These are phyloP conservation scores for Plasmodium cynomolgi DNA, from an alignment of 169 alveolate species.

Conservation along the genomic window DNA sequence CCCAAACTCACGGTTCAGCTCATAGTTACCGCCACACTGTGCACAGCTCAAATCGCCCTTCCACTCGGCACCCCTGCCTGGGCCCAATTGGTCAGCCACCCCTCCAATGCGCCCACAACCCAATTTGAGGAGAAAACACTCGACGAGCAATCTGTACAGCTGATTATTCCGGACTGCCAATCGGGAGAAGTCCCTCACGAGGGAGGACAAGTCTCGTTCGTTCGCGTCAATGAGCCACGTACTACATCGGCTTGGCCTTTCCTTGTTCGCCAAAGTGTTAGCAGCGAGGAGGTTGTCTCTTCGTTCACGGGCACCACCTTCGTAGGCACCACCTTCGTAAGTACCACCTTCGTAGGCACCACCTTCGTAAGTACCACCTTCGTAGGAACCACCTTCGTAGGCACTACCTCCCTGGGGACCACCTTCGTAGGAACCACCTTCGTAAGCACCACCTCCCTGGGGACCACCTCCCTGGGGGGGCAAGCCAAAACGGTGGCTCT, in stretches of 20 bases:
- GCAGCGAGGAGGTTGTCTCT: neutral
- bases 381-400: neutral
- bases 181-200: constrained; percentile 54
- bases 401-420: neutral
- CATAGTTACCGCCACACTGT: too few relatives aligned
- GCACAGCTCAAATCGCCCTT: too few relatives aligned
- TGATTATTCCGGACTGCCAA: constrained; percentile 6
- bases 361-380: neutral
- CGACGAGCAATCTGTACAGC: constrained; percentile 16
- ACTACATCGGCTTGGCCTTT: neutral
- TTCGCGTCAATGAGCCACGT: constrained; percentile 18
- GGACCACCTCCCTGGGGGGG: neutral
- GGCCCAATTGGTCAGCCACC: neutral
- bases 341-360: neutral
- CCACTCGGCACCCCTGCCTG: neutral
- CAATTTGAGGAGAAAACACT: constrained; percentile 34
- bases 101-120: neutral
- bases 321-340: neutral
- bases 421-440: too few relatives aligned
- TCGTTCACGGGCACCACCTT: neutral
- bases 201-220: constrained; percentile 38
- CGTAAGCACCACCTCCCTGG: neutral
- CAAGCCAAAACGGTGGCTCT: neutral
- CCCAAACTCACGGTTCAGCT: too few relatives aligned
- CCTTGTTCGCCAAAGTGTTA: neutral